Conservation (phyloP, 1,139 yeast genomes). For the Yamadazyma dushanensis region DNA sequence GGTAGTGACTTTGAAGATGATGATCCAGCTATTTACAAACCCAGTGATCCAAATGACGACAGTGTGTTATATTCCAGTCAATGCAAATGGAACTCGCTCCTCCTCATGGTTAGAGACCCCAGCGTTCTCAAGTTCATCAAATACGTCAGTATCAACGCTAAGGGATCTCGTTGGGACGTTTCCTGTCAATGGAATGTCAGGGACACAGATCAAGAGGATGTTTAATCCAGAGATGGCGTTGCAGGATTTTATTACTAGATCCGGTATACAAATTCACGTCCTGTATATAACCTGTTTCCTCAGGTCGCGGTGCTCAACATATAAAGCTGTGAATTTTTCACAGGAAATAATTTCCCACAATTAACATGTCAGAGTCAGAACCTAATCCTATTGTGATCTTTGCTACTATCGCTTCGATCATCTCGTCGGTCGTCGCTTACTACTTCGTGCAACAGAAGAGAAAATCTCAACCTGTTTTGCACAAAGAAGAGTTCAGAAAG, state of each 20-base stretch:
- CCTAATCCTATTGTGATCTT: slow-evolving; percentile 39
- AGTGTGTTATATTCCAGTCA: slow-evolving; percentile 78
- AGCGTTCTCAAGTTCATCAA: slow-evolving; percentile 86
- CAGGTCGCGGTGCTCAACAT: neutral
- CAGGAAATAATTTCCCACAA: neutral
- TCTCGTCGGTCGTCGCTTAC: slow-evolving; percentile 36
- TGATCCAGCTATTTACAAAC: slow-evolving; percentile 59
- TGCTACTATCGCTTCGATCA: slow-evolving; percentile 46
- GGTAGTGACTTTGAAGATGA: slow-evolving; percentile 49
- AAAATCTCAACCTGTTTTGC: slow-evolving; percentile 54
- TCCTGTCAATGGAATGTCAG: slow-evolving; percentile 77
- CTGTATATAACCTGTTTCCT: slow-evolving; percentile 5
- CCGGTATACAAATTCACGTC: slow-evolving; percentile 1
- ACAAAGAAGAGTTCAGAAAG: slow-evolving; percentile 67
- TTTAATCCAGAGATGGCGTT: neutral
- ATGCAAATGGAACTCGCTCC: slow-evolving; percentile 81
- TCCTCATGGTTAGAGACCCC: slow-evolving; percentile 79
- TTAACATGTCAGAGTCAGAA: slow-evolving; percentile 16
- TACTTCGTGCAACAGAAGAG: slow-evolving; percentile 37
- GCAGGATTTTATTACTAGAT: neutral
- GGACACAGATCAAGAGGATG: slow-evolving; percentile 9
- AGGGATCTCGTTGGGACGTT: slow-evolving; percentile 93
- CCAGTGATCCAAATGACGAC: slow-evolving; percentile 64
- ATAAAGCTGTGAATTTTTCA: slow-evolving; percentile 3
- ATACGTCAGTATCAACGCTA: slow-evolving; percentile 85